Evolutionary conservation across 768 basidiomycete genomes (phyloP), one percentile per base, ranked within the genome.

Genomic region (Exsudoporus frostii): DNA sequence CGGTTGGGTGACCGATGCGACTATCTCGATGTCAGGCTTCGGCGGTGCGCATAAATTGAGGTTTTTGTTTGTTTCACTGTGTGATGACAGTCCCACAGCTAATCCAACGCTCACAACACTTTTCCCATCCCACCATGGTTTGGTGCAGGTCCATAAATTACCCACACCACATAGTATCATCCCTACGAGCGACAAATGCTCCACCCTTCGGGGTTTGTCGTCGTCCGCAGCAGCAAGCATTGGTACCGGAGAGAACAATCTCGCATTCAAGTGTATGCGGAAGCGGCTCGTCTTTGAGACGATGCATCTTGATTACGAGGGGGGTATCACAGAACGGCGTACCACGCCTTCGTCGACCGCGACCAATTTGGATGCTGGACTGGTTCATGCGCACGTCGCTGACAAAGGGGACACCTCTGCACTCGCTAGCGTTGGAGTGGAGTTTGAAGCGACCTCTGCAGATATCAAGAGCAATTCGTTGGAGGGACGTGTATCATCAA

Each of bases 211-310:
- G 11, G 94, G 92, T 13, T 74, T 96, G 44, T 81, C 80, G 40
- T 78, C 81, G 2, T 78, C 82, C 22, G 73, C 77, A 17, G 71
- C 67, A 33, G 73, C 73, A 3, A 73, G 72, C 13, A 79, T 79
- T 7, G 86, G 85, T 0, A 83, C 84, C n/a, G 90, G 94, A 8
- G 95, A 98, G 68, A 98, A 98, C 71, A 98, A 98, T 63, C 78
- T 99, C 8, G 93, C 89, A 13, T 99, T 98, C 79, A 90, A 86
- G 67, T 89, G 91, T 64, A 97, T 86, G 63, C 77, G 95, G 61
- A 92, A 90, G 66, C 76, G 92, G 45, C 77, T 98, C 51, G 74
- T 95, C 20, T 82, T 98, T 60, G 96, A 98, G 74, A 98, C 93
- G 24, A 74, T 98, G 53, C 92, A 96, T 70, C 75, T 96, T 24